These are phyloP conservation scores for Fragaria iinumae DNA, from an alignment of 306 rosid genomes.

Conservation along the genomic window DNA sequence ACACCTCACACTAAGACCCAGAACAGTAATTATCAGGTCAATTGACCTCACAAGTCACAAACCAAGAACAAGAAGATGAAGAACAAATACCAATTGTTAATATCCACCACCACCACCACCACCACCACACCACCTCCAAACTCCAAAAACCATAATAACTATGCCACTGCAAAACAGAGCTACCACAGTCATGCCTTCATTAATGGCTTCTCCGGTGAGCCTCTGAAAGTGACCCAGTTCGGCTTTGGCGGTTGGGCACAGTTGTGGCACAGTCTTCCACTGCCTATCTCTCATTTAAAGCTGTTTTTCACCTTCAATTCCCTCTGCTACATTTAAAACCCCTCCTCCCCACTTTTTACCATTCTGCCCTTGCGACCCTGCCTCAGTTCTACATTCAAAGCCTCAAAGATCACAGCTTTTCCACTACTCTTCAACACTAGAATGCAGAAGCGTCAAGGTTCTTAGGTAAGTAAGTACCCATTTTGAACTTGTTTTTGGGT, in stretches of 20 bases:
- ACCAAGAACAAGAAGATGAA: neutral
- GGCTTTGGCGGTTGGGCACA: slow-evolving; percentile 18
- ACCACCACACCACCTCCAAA: slow-evolving; percentile 10
- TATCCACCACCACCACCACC: neutral
- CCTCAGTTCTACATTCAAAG: neutral
- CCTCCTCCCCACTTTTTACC: neutral
- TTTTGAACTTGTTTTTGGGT: neutral
- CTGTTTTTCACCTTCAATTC: slow-evolving; percentile 1
- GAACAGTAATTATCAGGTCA: slow-evolving; percentile 2
- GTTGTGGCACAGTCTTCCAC: neutral
- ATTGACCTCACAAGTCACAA: neutral
- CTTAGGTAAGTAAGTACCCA: neutral
- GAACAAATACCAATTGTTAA: neutral
- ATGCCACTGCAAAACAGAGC: neutral
- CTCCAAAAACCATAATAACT: neutral
- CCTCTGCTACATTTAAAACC: slow-evolving; percentile 18
- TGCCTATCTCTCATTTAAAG: slow-evolving; percentile 15
- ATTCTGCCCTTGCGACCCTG: neutral
- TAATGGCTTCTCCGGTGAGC: slow-evolving; percentile 44
- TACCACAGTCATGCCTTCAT: slow-evolving; percentile 15
- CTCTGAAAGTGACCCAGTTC: slow-evolving; percentile 28
- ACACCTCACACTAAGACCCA: neutral
- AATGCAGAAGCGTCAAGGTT: neutral
- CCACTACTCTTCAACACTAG: neutral
- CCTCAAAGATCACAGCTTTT: neutral